Base-by-base conservation (phyloP, 805 yeast species). In the Metschnikowia similis region DNA sequence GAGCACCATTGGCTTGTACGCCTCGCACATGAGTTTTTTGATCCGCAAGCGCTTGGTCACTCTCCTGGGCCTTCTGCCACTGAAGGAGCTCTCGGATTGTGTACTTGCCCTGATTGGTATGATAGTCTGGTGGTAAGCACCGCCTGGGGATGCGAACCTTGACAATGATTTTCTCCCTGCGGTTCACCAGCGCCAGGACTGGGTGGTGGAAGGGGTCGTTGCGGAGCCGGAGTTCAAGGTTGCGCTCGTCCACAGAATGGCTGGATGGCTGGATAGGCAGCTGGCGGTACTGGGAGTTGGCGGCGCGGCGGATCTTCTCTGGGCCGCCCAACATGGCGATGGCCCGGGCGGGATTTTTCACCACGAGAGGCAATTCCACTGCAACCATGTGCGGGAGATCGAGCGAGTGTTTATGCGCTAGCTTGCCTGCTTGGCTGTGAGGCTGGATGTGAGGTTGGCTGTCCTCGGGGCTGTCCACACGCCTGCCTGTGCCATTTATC, bases 281-380 rank as follows among this genome's bases (percentile, higher is more conserved):
- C 32, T 64, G 60, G 27, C 64, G 61, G 49, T 61, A 61, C 41
- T 58, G 60, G 8, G 69, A 54, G 52, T 75, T 74, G 48, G 79
- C 71, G 9, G 75, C 77, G 45, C 65, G 60, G 8, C 71, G 55
- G 16, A 81, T 68, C 47, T 67, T 66, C 8, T 68, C 66, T 28
- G 64, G 66, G 0, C 92, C 94, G 7, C 94, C 94, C 47, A 87
- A 78, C 82, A 85, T 80, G 6, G 66, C 65, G 9, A 90, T 65
- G 0, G 96, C 96, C 44, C 74, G 76, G 16, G 75, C 77, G 0
- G 79, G 68, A 61, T 90, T 76, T 35, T 75, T 74, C 7, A 91
- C 91, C 14, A 76, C 74, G 30, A 89, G 67, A 0, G 97, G 97
- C 51, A 86, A 75, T 61, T 91, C 97, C 14, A 91, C 78, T 2